Conservation (phyloP, 2,329 filamentous ascomycete genomes). For the Nemania serpens region DNA sequence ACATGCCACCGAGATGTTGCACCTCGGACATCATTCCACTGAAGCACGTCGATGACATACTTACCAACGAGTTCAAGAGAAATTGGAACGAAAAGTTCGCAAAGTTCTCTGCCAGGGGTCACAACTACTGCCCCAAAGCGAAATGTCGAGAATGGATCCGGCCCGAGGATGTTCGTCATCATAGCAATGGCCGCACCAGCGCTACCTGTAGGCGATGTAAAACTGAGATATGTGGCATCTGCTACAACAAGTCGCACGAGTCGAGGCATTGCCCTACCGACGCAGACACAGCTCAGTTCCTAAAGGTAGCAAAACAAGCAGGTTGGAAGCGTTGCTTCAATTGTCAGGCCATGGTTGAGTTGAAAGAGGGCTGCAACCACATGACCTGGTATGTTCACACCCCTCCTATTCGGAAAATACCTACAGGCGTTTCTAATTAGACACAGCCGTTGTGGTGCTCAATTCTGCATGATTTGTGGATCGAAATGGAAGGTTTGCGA, state of each 20-base stretch:
- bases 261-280: constrained; percentile 72
- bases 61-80: constrained; percentile 74
- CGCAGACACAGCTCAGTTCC: constrained; percentile 65
- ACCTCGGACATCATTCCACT: constrained; percentile 73
- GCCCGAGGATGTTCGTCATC: constrained; percentile 65
- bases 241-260: constrained; percentile 75
- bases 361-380: constrained; percentile 84
- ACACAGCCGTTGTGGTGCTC: constrained; percentile 70
- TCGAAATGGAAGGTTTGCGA: constrained; percentile 81
- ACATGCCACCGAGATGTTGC: constrained; percentile 88
- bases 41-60: constrained; percentile 75
- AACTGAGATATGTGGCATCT: constrained; percentile 74
- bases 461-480: constrained; percentile 89
- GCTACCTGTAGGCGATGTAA: constrained; percentile 74
- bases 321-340: constrained; percentile 78
- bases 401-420: neutral
- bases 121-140: constrained; percentile 75
- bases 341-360: constrained; percentile 75
- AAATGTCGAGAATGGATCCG: constrained; percentile 82
- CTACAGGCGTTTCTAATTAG: constrained; percentile 32
- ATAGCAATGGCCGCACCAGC: constrained; percentile 63
- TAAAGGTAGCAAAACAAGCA: constrained; percentile 67
- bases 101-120: constrained; percentile 74
- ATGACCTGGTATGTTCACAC: constrained; percentile 75
- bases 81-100: constrained; percentile 81